Evolutionary conservation across 257 asterid genomes (phyloP), one percentile per base, ranked within the genome.

Genomic region (Nicotiana obtusifolia): DNA sequence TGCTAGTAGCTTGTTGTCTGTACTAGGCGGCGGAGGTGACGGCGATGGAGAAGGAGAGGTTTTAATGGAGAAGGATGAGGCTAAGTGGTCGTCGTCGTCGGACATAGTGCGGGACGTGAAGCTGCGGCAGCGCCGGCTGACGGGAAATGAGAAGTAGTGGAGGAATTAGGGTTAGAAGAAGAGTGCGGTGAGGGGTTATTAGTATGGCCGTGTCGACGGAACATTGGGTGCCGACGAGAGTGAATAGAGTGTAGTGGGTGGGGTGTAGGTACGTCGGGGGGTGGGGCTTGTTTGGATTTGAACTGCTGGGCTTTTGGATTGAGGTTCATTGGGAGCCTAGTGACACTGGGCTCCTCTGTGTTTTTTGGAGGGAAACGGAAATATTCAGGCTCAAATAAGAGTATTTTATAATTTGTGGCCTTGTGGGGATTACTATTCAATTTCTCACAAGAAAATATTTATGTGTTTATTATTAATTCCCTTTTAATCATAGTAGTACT

Each of bases 11-110:
- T 87, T 84, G 11, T 81, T 24, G 22, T 89, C 84, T 5, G 4
- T 41, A 69, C 53, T 19, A 14, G 80, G 81, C 14, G 73, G 65
- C 44, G 84, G 78, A 19, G 88, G 65, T 41, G 37, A 22, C 6
- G 60, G 83, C 59, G 83, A 62, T 59, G 81, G 78, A 0, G 84
- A 64, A 17, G 81, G 83, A 0, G 84, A 64, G 33, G 73, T 35
- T 17, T 73, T 9, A 17, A 20, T 33, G 16, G 81, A 71, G 8
- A 80, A 37, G 10, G 57, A 76, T 17, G 85, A 57, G 2, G 80
- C 80, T 17, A 49, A 24, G 62, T 65, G 67, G 17, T 81, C 84
- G 69, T 84, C 86, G 61, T 85, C 89, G 83, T 80, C 86, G 75
- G 90, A 84, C 89, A 86, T 88, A 57, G 83, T 44, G 16, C 64